Evolutionary conservation across 129 eudicot species (phyloP).

Genomic region (Chrysanthemum makinoi): DNA sequence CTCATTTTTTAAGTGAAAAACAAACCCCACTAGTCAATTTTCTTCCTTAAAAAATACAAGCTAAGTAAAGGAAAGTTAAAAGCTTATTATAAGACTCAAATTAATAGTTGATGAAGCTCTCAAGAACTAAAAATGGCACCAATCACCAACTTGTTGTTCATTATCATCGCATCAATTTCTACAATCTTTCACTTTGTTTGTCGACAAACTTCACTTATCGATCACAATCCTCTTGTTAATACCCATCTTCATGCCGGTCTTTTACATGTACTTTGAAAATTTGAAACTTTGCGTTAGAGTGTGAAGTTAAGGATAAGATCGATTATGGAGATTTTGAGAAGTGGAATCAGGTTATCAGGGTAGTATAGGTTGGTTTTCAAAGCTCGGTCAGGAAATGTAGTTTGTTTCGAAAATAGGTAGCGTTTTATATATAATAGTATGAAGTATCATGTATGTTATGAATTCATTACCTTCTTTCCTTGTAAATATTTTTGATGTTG

Average conservation of each 20-base stretch:
- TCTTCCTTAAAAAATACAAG: neutral
- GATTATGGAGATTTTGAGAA: neutral
- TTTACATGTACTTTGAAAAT: neutral
- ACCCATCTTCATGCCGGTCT: neutral
- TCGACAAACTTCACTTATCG: neutral
- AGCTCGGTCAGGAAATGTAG: neutral
- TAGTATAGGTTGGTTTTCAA: neutral
- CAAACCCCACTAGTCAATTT: neutral
- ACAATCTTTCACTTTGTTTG: slow-evolving; percentile 6
- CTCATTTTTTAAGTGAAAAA: neutral
- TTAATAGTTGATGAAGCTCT: neutral
- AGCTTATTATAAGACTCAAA: no score
- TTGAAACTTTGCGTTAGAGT: neutral
- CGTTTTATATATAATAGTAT: neutral
- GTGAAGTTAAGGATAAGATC: neutral
- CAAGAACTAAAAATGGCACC: slow-evolving; percentile 3
- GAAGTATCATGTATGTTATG: neutral
- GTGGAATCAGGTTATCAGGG: neutral
- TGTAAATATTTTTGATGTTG: neutral
- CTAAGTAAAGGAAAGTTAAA: no score
- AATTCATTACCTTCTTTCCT: neutral
- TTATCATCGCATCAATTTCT: slow-evolving; percentile 8
- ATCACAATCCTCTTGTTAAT: slow-evolving; percentile 11
- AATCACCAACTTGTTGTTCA: neutral
- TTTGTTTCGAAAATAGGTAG: neutral